phyloP scores from a whole-genome alignment of 1,139 yeast species.

The Taphrina betulina region DNA sequence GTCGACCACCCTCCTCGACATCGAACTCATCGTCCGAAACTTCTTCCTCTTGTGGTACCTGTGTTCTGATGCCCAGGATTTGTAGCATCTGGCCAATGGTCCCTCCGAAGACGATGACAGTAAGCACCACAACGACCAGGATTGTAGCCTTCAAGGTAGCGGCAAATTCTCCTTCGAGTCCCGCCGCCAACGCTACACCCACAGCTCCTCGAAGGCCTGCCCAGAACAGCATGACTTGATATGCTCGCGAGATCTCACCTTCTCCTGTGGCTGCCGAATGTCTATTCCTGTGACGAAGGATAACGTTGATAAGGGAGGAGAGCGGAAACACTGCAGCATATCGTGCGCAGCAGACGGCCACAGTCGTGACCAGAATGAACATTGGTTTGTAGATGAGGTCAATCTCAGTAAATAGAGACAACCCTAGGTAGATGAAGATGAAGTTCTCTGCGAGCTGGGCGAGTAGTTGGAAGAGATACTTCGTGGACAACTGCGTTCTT shows the following conservation, averaged over 20 bases:
- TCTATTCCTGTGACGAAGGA: slow-evolving; percentile 57
- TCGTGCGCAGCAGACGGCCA: slow-evolving; percentile 86
- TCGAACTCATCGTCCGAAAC: slow-evolving; percentile 86
- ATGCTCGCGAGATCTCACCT: slow-evolving; percentile 80
- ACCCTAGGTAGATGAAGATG: slow-evolving; percentile 90
- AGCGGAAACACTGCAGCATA: slow-evolving; percentile 98
- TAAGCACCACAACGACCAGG: slow-evolving; percentile 89
- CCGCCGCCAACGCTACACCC: slow-evolving; percentile 98
- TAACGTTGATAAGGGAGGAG: slow-evolving; percentile 77
- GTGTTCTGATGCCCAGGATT: slow-evolving; percentile 86
- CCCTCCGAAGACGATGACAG: slow-evolving; percentile 96
- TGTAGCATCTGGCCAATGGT: slow-evolving; percentile 98
- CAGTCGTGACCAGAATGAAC: slow-evolving; percentile 81
- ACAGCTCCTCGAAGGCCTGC: slow-evolving; percentile 99
- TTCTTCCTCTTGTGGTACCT: slow-evolving; percentile 72
- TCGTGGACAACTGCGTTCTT: slow-evolving; percentile 93
- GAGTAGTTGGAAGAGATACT: slow-evolving; percentile 85
- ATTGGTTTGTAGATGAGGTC: slow-evolving; percentile 92
- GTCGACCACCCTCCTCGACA: slow-evolving; percentile 60
- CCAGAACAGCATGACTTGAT: slow-evolving; percentile 99
- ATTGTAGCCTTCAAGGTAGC: slow-evolving; percentile 90
- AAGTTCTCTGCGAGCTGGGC: slow-evolving; percentile 96
- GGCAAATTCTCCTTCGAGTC: slow-evolving; percentile 90
- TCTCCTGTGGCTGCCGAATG: slow-evolving; percentile 35
- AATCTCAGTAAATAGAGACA: slow-evolving; percentile 92